Evolutionary conservation across 345 rosid genomes (phyloP).

Genomic region (Sonneratia caseolaris): DNA sequence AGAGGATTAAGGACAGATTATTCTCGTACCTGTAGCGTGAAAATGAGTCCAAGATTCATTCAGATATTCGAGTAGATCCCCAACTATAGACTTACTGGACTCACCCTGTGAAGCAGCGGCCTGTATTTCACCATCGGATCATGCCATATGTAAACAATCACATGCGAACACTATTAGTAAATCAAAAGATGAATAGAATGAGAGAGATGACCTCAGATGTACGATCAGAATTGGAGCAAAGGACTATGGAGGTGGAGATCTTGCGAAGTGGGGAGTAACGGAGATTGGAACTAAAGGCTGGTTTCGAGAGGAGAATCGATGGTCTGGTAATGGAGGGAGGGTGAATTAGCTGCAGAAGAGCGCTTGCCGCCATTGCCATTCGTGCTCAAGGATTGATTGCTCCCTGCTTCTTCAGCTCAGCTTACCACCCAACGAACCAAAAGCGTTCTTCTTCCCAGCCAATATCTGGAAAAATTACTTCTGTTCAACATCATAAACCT

Average conservation of each 20-base stretch:
- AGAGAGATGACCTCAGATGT: slow-evolving; percentile 14
- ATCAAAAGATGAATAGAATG: not conserved
- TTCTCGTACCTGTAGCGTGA: slow-evolving; percentile 61
- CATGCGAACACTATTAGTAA: not conserved
- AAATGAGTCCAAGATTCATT: slow-evolving; percentile 96
- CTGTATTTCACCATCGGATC: not conserved
- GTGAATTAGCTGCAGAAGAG: slow-evolving; percentile 39
- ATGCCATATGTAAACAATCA: not conserved
- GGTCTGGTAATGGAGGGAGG: slow-evolving; percentile 22
- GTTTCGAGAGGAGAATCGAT: slow-evolving; percentile 14
- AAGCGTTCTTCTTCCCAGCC: too few species aligned
- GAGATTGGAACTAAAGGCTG: slow-evolving; percentile 5
- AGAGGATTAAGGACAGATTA: not conserved
- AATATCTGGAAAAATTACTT: too few species aligned
- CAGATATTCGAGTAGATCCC: slow-evolving; percentile 46
- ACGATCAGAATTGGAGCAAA: slow-evolving; percentile 19
- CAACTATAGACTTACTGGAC: slow-evolving; percentile 25
- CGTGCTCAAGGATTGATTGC: not conserved
- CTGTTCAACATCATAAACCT: too few species aligned
- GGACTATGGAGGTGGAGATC: slow-evolving; percentile 22
- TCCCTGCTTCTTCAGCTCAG: not conserved
- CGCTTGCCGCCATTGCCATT: slow-evolving; percentile 30
- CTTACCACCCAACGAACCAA: not conserved
- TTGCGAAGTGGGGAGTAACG: slow-evolving; percentile 19
- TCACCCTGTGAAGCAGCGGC: slow-evolving; percentile 13